A percentile compares a stretch with the other conserved stretches of the same genome.
Conservation (phyloP, 2,329 filamentous ascomycete genomes). For the Sporothrix luriei region DNA sequence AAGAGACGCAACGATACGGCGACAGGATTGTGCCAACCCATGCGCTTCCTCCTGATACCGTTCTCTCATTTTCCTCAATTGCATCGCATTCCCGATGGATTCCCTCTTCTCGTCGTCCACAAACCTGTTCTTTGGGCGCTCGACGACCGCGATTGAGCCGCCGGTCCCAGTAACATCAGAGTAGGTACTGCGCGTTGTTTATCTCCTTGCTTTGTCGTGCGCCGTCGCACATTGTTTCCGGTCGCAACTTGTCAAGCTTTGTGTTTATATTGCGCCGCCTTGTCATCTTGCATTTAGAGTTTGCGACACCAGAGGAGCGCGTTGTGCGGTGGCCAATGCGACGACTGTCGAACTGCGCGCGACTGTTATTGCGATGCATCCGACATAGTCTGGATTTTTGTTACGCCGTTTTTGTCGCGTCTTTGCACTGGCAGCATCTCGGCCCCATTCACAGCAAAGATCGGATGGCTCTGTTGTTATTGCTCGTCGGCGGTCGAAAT, state of each 20-base stretch:
- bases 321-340: background rate
- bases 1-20: background rate
- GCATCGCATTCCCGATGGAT: conserved; percentile 13
- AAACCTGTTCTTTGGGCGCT: conserved; percentile 30
- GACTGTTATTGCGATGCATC: background rate
- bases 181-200: background rate
- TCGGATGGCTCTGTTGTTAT: background rate
- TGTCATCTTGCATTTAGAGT: background rate
- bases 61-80: background rate
- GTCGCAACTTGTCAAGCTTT: background rate
- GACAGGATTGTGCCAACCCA: background rate
- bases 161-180: conserved; percentile 1
- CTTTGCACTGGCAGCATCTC: too few species aligned
- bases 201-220: background rate
- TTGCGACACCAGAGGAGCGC: background rate
- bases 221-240: background rate
- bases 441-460: background rate
- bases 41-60: background rate
- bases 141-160: conserved; percentile 8
- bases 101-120: conserved; percentile 30
- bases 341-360: background rate
- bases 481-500: background rate
- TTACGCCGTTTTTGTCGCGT: too few species aligned
- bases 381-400: too few species aligned
- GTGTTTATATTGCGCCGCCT: background rate